Conservation (phyloP, 108 stramenopile genomes). For the Mediolabrus comicus region DNA sequence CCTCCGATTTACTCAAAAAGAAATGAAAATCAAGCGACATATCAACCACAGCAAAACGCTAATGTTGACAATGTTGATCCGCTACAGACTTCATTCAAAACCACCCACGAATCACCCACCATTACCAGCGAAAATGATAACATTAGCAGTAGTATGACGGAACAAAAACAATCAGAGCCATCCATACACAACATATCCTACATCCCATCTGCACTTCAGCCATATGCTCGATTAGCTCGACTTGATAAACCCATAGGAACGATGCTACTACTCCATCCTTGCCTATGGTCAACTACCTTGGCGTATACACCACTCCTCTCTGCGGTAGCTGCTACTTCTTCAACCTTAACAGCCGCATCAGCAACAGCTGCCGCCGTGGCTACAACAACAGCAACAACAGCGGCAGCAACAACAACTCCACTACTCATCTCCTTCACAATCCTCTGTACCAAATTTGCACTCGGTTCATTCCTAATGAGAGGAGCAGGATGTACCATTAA, state of each 20-base stretch:
- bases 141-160: too few species aligned
- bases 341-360: not conserved
- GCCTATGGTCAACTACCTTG: conserved; percentile 77
- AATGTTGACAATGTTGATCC: not conserved
- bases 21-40: conserved; percentile 9
- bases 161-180: conserved; percentile 13
- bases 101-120: not conserved
- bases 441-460: conserved; percentile 61
- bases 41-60: not conserved
- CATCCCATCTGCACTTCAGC: conserved; percentile 46
- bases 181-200: conserved; percentile 40
- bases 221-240: conserved; percentile 80
- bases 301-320: conserved; percentile 39
- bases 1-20: conserved; percentile 10
- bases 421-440: conserved; percentile 41
- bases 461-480: conserved; percentile 93
- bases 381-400: not conserved
- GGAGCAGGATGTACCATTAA: conserved; percentile 98
- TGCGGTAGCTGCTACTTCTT: not conserved
- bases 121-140: not conserved
- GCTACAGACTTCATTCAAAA: not conserved
- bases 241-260: conserved; percentile 90
- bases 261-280: conserved; percentile 81
- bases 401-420: not conserved
- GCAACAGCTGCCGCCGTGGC: not conserved